Percentiles rank a stretch among this genome's conserved stretches.
Evolutionary conservation across 75 land plant species (phyloP).

Genomic region (Ceratopteris richardii): DNA sequence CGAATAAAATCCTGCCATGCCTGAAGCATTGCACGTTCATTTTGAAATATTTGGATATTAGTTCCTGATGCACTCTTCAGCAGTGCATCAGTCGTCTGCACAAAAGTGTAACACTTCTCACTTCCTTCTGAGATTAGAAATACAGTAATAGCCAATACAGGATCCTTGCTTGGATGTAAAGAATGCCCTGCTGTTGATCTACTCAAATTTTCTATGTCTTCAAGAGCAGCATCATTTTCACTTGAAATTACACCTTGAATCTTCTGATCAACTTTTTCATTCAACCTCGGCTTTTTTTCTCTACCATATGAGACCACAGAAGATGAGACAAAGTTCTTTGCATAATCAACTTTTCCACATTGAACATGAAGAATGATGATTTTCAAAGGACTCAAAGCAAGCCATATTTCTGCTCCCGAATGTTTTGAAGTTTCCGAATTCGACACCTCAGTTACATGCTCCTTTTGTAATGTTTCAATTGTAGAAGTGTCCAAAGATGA

Average conservation of each 20-base stretch:
- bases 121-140: constrained; percentile 12
- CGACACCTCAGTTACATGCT: no score
- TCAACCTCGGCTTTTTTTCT: constrained; percentile 8
- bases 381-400: constrained; percentile 11
- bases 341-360: neutral
- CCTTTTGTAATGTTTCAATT: neutral
- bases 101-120: constrained; percentile 12
- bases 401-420: constrained; percentile 6
- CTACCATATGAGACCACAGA: neutral
- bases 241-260: neutral
- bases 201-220: constrained; percentile 18
- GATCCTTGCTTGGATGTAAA: constrained; percentile 18
- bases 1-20: constrained; percentile 24
- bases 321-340: neutral
- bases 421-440: neutral
- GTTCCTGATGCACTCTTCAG: constrained; percentile 14
- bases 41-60: constrained; percentile 10
- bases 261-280: neutral
- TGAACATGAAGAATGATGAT: constrained; percentile 23
- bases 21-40: constrained; percentile 18
- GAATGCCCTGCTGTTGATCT: constrained; percentile 11
- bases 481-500: neutral
- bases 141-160: constrained; percentile 23
- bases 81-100: constrained; percentile 6
- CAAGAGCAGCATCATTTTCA: neutral